phyloP scores from a whole-genome alignment of 73 alveolate species.

The Stentor coeruleus region DNA sequence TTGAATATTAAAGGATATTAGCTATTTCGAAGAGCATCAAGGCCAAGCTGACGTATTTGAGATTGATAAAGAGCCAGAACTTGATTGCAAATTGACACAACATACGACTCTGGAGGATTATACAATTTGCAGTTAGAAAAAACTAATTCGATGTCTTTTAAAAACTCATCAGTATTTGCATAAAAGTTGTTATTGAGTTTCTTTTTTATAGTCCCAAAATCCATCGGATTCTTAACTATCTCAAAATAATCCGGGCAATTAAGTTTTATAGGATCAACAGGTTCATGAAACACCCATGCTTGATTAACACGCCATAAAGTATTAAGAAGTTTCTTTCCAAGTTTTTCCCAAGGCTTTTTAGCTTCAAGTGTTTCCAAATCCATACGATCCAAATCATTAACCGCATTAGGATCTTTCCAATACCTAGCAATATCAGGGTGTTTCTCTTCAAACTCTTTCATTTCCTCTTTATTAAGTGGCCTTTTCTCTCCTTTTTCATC shows the following conservation, averaged over 20 bases:
- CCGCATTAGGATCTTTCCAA: too few species aligned
- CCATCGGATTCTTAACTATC: conserved; percentile 76
- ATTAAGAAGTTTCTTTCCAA: background rate
- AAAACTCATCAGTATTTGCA: conserved; percentile 17
- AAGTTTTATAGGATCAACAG: conserved; percentile 34
- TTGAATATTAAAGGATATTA: too few species aligned
- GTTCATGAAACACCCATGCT: conserved; percentile 26
- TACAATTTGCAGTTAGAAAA: conserved; percentile 15
- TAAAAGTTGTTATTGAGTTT: conserved; percentile 30
- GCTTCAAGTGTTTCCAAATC: too few species aligned
- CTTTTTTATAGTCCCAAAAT: conserved; percentile 61
- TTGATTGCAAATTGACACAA: too few species aligned
- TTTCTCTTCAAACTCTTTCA: too few species aligned
- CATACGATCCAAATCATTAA: too few species aligned
- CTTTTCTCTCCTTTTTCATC: too few species aligned
- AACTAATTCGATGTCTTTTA: conserved; percentile 25
- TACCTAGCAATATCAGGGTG: too few species aligned
- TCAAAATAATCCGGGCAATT: conserved; percentile 78
- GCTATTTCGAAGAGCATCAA: too few species aligned
- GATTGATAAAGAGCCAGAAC: too few species aligned
- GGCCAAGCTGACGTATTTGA: too few species aligned
- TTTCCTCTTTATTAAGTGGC: too few species aligned
- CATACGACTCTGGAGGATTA: conserved; percentile 26
- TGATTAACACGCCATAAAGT: background rate
- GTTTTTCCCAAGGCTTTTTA: background rate